A percentile compares a stretch with the other conserved stretches of the same genome.
phyloP scores from a whole-genome alignment of 164 flowering plant genomes.

The Nymphaea colorata region DNA sequence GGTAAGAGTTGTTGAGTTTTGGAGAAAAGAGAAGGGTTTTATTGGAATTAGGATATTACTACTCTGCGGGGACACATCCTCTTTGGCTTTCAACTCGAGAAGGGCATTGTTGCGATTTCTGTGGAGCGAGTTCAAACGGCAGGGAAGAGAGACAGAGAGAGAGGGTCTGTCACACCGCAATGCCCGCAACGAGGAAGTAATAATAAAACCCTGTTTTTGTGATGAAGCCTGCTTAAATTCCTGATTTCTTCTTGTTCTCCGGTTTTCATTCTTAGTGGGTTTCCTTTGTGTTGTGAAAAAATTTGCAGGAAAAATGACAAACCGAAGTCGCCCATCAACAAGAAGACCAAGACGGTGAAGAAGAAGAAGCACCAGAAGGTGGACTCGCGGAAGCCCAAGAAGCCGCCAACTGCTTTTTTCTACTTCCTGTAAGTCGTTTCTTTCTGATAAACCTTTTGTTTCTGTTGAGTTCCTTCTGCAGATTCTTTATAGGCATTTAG shows the following conservation, averaged over 20 bases:
- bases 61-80: background rate
- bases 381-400: slow-evolving; percentile 67
- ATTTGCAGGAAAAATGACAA: background rate
- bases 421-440: slow-evolving; percentile 50
- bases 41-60: no score
- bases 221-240: background rate
- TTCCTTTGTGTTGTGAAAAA: background rate
- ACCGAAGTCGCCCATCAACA: background rate
- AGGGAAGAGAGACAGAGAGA: background rate
- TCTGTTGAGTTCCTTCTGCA: background rate
- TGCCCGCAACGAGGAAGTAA: background rate
- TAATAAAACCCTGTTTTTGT: background rate
- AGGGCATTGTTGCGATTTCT: background rate
- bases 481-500: background rate
- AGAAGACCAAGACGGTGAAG: slow-evolving; percentile 6
- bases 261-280: background rate
- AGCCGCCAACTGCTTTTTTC: slow-evolving; percentile 93
- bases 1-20: background rate
- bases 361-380: slow-evolving; percentile 23
- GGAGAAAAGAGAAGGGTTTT: background rate
- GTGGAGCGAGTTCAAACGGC: background rate
- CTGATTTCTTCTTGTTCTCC: background rate
- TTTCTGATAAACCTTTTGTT: background rate
- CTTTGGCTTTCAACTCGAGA: no score
- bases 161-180: background rate